A percentile compares a stretch with the other conserved stretches of the same genome.
phyloP scores from a whole-genome alignment of 75 land plant species.

The Pinus tabuliformis region DNA sequence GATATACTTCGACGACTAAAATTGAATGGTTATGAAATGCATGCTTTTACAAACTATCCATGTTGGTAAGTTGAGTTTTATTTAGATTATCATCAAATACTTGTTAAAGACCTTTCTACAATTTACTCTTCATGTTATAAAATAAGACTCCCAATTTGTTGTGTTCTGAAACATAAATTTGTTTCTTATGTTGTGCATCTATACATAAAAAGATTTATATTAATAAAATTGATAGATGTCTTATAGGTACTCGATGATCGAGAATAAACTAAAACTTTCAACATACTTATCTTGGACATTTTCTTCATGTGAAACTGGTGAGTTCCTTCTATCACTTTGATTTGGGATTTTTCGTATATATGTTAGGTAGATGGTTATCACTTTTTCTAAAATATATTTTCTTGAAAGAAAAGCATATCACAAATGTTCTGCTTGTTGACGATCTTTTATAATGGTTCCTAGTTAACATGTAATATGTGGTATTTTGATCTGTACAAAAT shows the following conservation, averaged over 20 bases:
- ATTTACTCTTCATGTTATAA: background rate
- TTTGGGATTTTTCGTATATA: background rate
- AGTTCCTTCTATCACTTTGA: background rate
- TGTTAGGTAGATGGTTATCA: background rate
- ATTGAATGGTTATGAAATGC: constrained; percentile 69
- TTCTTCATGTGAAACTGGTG: constrained; percentile 66
- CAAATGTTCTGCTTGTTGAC: background rate
- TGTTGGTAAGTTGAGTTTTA: constrained; percentile 52
- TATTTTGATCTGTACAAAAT: background rate
- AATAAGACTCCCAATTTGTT: background rate
- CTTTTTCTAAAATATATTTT: background rate
- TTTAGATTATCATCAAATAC: background rate
- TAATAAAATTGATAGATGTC: background rate
- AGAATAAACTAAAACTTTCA: constrained; percentile 85
- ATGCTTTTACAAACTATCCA: constrained; percentile 96
- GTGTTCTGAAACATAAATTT: too few species aligned
- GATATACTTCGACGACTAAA: constrained; percentile 55
- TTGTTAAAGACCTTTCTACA: background rate
- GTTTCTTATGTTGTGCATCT: background rate
- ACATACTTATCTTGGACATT: constrained; percentile 93
- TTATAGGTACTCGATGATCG: constrained; percentile 82
- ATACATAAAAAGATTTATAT: background rate
- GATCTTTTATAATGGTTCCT: background rate
- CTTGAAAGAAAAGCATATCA: too few species aligned
- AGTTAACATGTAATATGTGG: background rate